Percentiles rank a stretch among this genome's conserved stretches.
Evolutionary conservation across 2,329 filamentous ascomycete species (phyloP).

Genomic region (Fusarium sp.): DNA sequence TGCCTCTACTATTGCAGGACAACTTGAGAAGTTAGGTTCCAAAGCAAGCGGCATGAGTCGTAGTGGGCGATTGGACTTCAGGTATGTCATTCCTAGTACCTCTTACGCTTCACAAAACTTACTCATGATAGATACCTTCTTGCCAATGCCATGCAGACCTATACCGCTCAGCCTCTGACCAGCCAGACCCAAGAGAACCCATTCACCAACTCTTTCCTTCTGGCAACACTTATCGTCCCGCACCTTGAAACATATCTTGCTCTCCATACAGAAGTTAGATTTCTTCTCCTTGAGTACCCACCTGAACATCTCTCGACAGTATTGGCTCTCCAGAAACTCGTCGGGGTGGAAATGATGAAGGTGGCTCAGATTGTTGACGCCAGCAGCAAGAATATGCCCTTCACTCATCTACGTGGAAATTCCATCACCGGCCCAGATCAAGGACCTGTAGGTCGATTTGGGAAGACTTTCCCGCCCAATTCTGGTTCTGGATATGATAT

Average conservation of each 20-base stretch:
- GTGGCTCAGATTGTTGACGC: conserved; percentile 68
- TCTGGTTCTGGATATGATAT: conserved; percentile 48
- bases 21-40: conserved; percentile 67
- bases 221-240: conserved; percentile 70
- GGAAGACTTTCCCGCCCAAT: conserved; percentile 39
- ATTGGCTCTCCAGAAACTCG: conserved; percentile 67
- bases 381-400: conserved; percentile 54
- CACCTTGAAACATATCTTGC: conserved; percentile 71
- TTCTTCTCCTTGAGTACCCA: conserved; percentile 71
- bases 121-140: conserved; percentile 65
- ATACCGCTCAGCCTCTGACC: conserved; percentile 63
- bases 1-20: conserved; percentile 61
- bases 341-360: conserved; percentile 69
- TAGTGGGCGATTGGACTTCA: conserved; percentile 69
- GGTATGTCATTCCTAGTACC: conserved; percentile 55
- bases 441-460: conserved; percentile 36
- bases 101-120: conserved; percentile 7
- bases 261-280: conserved; percentile 64
- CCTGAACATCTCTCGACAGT: conserved; percentile 68
- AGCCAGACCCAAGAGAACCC: conserved; percentile 67
- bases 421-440: conserved; percentile 48
- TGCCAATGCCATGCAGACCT: conserved; percentile 70
- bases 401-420: conserved; percentile 56
- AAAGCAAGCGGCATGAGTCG: conserved; percentile 63
- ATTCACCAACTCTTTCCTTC: conserved; percentile 64